These are phyloP conservation scores for Pterocarpus santalinus DNA, from an alignment of 306 rosid genomes.

Conservation along the genomic window DNA sequence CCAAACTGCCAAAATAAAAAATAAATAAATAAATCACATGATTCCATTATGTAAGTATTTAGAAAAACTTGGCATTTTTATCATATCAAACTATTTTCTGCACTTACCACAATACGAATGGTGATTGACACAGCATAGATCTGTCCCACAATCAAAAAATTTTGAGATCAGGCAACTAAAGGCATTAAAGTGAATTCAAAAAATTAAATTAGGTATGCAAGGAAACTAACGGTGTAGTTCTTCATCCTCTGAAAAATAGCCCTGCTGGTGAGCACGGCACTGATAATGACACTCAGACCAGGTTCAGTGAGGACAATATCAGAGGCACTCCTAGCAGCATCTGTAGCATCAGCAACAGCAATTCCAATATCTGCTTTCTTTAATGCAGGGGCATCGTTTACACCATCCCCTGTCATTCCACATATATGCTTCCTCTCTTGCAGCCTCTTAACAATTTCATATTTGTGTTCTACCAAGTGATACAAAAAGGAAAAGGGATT, in stretches of 20 bases:
- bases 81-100: background rate
- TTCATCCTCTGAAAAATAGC: constrained; percentile 98
- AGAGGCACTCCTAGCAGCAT: constrained; percentile 96
- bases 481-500: constrained; percentile 34
- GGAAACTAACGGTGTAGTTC: constrained; percentile 83
- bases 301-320: constrained; percentile 98
- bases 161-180: constrained; percentile 24
- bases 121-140: constrained; percentile 97
- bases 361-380: constrained; percentile 96
- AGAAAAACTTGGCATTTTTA: background rate
- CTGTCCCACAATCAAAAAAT: constrained; percentile 48
- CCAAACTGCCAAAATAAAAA: constrained; percentile 74
- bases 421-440: constrained; percentile 96
- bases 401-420: constrained; percentile 99
- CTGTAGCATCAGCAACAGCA: constrained; percentile 98
- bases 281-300: constrained; percentile 91
- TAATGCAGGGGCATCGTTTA: constrained; percentile 94
- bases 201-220: constrained; percentile 20
- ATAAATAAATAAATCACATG: constrained; percentile 23
- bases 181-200: constrained; percentile 5
- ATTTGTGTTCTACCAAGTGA: constrained; percentile 79
- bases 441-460: constrained; percentile 87
- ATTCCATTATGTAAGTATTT: background rate
- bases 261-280: constrained; percentile 93
- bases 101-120: constrained; percentile 94